Evolutionary conservation across 225 moss, liverwort and hornwort genomes (phyloP), one percentile per base, ranked within the genome.

Genomic region (Lunularia cruciata): DNA sequence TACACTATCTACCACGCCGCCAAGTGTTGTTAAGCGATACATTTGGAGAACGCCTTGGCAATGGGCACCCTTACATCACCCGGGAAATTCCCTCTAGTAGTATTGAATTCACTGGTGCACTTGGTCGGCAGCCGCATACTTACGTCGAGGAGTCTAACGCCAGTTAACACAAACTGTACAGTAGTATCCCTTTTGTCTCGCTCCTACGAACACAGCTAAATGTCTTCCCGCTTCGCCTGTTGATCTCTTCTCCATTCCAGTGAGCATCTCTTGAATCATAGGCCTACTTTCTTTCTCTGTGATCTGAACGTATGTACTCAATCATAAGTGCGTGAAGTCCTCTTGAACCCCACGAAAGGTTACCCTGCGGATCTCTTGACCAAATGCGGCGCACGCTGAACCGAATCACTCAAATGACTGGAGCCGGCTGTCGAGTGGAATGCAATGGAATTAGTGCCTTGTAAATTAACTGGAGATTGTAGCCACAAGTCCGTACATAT

Each of bases 111-210:
- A n/a, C 13, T 20, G 19, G 1, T 20, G 19, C 47, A 19, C 22
- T 48, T 48, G 47, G 47, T 48, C 27, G 54, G 54, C 26, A 54
- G 54, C 54, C n/a, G 54, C 54, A 54, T 27, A 54, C 28, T 14
- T 28, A 5, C 28, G 27, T 54, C 15, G 54, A 54, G 54, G 22
- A 13, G 28, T 54, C 26, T 54, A 28, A 27, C 54, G 9, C 8
- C 7, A 2, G 52, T 18, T 22, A 26, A 23, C 23, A 12, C 3
- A 25, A 6, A 26, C 54, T 18, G 6, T 3, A 18, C 47, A 48
- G 19, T 5, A 3, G 3, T 2, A 18, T 7, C 13, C 6, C 27
- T 28, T 54, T 54, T 54, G 27, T 54, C 54, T 27, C 26, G 6
- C 27, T 11, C 20, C 27, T 54, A 22, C 54, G 26, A 25, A 54